Evolutionary conservation across 768 basidiomycete species (phyloP), one percentile per base, ranked within the genome.

Genomic region (Pulveroboletus sp.): DNA sequence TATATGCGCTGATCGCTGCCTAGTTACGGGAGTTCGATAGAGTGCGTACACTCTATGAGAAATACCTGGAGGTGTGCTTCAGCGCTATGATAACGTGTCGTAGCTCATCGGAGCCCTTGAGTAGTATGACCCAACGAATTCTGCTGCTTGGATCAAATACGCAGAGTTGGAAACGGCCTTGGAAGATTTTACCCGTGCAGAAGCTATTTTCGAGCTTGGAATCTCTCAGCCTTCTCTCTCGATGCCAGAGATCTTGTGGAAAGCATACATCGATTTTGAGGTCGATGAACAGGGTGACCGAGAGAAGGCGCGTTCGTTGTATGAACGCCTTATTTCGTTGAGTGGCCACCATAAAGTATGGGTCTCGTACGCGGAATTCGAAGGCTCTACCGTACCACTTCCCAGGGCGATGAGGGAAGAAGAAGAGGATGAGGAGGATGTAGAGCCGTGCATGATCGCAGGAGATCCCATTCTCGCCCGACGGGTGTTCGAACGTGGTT

Each of bases 271-370:
- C 70, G 95, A 97, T 68, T 96, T 96, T 59, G 95, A 98, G 70
- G 83, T 86, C 49, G 89, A 90, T 52, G 93, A 96, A 67, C 68
- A 69, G 32, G 93, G 93, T 58, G 93, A 97, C 57, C 82, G 92
- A 36, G 89, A 89, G 50, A 78, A 81, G 14, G 86, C 89, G 2
- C 76, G 95, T n/a, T 76, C 77, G 6, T 65, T 98, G 36, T 97
- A 96, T 65, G 94, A 97, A 71, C 81, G 93, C 17, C 78, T 97
- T 17, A 76, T 96, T 42, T 71, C 80, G 30, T 74, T 88, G 43
- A 95, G 92, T 56, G 90, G 90, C 4, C 94, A 98, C 64, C 88
- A 93, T 71, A 97, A 97, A 71, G 93, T 95, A 17, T 98, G 93
- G 93, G 90, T 96, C 48, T 84, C 93, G 46, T 98, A 86, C 67